Conservation (phyloP, 148 eudicot genomes). For the Rhododendron molle region DNA sequence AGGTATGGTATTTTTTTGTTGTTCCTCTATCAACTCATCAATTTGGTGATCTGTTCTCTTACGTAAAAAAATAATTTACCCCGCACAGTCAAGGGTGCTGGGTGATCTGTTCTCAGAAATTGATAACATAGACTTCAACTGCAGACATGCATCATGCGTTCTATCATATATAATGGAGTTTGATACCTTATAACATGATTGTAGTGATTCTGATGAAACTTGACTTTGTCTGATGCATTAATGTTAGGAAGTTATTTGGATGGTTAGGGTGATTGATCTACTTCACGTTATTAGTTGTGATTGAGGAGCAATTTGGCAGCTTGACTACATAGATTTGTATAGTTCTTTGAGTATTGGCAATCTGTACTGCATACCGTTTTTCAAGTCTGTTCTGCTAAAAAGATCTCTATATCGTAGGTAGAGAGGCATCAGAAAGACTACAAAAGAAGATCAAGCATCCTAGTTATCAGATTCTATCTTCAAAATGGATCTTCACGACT, state of each 20-base stretch:
- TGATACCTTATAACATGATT: background rate
- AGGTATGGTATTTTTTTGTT: slow-evolving; percentile 41
- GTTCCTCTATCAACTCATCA: background rate
- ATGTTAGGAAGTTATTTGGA: background rate
- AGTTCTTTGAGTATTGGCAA: background rate
- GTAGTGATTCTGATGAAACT: background rate
- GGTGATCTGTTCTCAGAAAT: background rate
- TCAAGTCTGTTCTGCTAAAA: background rate
- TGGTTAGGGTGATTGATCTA: background rate
- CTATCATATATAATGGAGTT: background rate
- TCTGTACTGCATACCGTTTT: background rate
- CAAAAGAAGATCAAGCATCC: slow-evolving; percentile 63
- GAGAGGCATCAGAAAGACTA: slow-evolving; percentile 82
- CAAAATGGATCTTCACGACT: slow-evolving; percentile 68
- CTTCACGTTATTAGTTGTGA: background rate
- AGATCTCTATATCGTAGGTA: slow-evolving; percentile 45
- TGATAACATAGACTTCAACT: background rate
- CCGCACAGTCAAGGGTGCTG: background rate
- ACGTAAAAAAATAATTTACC: background rate
- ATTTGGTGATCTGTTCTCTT: background rate
- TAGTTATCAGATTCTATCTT: slow-evolving; percentile 74
- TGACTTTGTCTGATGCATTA: background rate
- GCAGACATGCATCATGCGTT: background rate
- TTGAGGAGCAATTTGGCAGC: background rate
- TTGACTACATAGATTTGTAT: background rate